phyloP scores from a whole-genome alignment of 2,329 filamentous ascomycete species.

The Periconia macrospinosa region DNA sequence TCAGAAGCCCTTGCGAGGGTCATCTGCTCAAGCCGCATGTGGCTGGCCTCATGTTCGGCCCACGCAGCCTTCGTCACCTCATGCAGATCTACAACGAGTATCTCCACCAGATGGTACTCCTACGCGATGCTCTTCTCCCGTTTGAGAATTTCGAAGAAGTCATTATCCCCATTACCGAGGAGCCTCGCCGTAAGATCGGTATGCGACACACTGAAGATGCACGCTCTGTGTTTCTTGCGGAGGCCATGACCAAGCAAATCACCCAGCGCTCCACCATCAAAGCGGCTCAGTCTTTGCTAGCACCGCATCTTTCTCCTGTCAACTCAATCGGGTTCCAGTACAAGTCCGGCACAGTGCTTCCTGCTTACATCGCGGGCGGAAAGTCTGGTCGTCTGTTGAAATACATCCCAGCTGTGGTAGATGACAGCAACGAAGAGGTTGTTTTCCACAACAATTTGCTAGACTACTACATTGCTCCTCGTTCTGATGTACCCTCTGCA shows the following conservation, averaged over 20 bases:
- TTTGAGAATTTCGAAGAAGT: constrained; percentile 25
- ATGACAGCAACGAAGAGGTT: background rate
- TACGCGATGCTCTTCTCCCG: constrained; percentile 21
- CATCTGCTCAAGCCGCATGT: background rate
- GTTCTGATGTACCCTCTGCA: background rate
- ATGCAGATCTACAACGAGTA: constrained; percentile 24
- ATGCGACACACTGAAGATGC: background rate
- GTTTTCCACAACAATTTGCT: background rate
- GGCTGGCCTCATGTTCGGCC: background rate
- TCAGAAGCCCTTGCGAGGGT: background rate
- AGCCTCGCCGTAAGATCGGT: background rate
- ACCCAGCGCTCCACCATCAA: background rate
- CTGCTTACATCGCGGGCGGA: background rate
- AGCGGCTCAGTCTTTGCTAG: background rate
- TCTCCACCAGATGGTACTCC: constrained; percentile 22
- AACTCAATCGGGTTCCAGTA: background rate
- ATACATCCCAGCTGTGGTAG: background rate
- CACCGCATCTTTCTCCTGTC: background rate
- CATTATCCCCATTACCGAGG: constrained; percentile 8
- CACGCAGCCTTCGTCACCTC: constrained; percentile 7
- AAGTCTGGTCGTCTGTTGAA: background rate
- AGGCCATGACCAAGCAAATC: background rate
- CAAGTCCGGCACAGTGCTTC: background rate
- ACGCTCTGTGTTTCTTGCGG: background rate
- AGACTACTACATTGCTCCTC: background rate